Evolutionary conservation across 352 stramenopile species (phyloP).

Genomic region (Phytophthora sojae): DNA sequence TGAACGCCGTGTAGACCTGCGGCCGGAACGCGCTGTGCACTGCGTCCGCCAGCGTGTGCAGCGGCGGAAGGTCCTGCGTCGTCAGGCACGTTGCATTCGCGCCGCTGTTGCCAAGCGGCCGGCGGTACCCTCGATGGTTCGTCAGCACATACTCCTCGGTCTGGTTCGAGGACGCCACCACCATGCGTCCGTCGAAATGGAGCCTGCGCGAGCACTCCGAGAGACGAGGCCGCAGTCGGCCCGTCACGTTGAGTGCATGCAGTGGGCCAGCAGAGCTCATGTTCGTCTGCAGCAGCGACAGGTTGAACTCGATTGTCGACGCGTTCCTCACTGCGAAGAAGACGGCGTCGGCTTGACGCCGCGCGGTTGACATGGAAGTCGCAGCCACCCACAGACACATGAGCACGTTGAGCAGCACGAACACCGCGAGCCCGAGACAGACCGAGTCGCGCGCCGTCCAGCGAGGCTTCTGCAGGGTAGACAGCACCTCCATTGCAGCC

Average conservation of each 20-base stretch:
- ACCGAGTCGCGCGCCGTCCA: slow-evolving; percentile 38
- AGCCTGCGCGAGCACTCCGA: slow-evolving; percentile 51
- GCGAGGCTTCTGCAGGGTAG: slow-evolving; percentile 14
- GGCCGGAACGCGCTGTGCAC: slow-evolving; percentile 41
- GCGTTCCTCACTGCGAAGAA: slow-evolving; percentile 36
- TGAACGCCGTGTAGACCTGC: slow-evolving; percentile 34
- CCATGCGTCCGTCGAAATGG: slow-evolving; percentile 50
- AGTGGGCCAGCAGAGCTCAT: not conserved
- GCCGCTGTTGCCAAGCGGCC: slow-evolving; percentile 6
- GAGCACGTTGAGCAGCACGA: slow-evolving; percentile 37
- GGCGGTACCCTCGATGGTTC: slow-evolving; percentile 51
- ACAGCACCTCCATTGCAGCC: slow-evolving; percentile 19
- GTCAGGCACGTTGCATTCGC: slow-evolving; percentile 41
- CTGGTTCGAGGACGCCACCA: slow-evolving; percentile 22
- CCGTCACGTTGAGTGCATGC: slow-evolving; percentile 28
- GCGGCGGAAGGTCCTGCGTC: slow-evolving; percentile 44
- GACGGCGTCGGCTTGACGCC: slow-evolving; percentile 32
- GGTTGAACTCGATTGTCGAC: slow-evolving; percentile 41
- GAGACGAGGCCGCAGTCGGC: slow-evolving; percentile 32
- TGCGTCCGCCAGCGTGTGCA: slow-evolving; percentile 46
- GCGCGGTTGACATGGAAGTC: slow-evolving; percentile 24
- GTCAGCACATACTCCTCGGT: slow-evolving; percentile 43
- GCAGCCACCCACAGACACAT: slow-evolving; percentile 44
- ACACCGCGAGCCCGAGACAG: slow-evolving; percentile 35
- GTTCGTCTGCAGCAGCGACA: slow-evolving; percentile 20